Evolutionary conservation across 106 monocot genomes (phyloP).

Genomic region (Narthecium ossifragum): DNA sequence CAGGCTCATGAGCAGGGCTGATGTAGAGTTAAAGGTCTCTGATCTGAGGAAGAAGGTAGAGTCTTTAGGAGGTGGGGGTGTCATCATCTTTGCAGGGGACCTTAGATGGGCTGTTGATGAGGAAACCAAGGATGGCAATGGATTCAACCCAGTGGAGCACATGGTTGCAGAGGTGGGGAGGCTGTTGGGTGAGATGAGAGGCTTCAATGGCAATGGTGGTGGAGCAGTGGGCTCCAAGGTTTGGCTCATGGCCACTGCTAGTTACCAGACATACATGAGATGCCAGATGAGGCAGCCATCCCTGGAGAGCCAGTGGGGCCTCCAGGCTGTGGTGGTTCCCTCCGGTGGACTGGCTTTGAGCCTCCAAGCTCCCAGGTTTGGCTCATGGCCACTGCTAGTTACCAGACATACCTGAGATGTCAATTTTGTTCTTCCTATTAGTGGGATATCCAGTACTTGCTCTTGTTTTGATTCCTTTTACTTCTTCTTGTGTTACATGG

Average conservation of each 20-base stretch:
- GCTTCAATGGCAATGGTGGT: constrained; percentile 2
- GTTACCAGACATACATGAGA: constrained; percentile 79
- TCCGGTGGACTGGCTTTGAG: constrained; percentile 71
- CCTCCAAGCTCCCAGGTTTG: constrained; percentile 71
- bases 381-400: background rate
- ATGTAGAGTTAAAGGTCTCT: constrained; percentile 51
- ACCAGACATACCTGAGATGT: background rate
- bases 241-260: constrained; percentile 73
- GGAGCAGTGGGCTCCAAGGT: constrained; percentile 23
- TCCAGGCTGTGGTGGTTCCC: constrained; percentile 83
- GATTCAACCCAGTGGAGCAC: constrained; percentile 38
- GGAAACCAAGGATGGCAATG: constrained; percentile 14
- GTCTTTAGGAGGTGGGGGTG: constrained; percentile 17
- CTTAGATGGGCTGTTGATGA: constrained; percentile 66
- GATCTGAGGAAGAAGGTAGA: constrained; percentile 53
- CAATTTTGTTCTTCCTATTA: constrained; percentile 1
- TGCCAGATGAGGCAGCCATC: constrained; percentile 61
- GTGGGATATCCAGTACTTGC: constrained; percentile 1
- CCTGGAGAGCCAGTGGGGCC: constrained; percentile 68
- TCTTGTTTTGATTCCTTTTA: background rate
- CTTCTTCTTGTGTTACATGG: background rate
- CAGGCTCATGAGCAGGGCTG: constrained; percentile 50
- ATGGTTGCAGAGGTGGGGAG: constrained; percentile 54
- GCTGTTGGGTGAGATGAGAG: constrained; percentile 42
- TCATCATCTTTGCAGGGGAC: constrained; percentile 70